Evolutionary conservation across 129 eudicot species (phyloP).

Genomic region (Logfia minima): DNA sequence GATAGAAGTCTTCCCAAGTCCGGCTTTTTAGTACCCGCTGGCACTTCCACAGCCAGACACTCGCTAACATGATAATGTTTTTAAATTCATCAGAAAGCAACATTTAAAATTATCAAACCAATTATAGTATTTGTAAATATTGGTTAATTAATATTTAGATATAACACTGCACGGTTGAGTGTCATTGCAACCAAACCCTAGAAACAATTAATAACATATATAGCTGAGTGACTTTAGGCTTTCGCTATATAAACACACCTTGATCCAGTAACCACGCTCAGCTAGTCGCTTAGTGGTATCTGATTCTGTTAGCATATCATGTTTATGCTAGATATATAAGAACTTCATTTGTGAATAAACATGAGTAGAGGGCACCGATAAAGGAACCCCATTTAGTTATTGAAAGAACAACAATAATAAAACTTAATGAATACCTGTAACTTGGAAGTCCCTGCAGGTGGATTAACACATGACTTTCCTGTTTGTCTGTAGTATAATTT

Average conservation of each 20-base stretch:
- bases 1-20: conserved; percentile 50
- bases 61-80: conserved; percentile 27
- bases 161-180: neutral
- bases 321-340: conserved; percentile 44
- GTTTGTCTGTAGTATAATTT: neutral
- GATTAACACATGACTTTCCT: neutral
- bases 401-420: neutral
- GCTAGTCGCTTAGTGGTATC: conserved; percentile 56
- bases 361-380: neutral
- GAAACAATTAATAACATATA: conserved; percentile 9
- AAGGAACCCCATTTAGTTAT: neutral
- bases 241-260: conserved; percentile 42
- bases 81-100: neutral
- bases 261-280: conserved; percentile 77
- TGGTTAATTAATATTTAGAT: conserved; percentile 9
- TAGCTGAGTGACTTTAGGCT: neutral
- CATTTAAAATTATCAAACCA: neutral
- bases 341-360: conserved; percentile 4
- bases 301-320: conserved; percentile 77
- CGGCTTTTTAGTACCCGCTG: conserved; percentile 23
- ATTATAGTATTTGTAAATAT: neutral
- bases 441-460: neutral
- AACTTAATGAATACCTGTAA: neutral
- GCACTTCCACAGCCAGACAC: conserved; percentile 49
- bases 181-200: neutral